Conservation (phyloP, 106 monocot species). For the Dendrobium nobile region DNA sequence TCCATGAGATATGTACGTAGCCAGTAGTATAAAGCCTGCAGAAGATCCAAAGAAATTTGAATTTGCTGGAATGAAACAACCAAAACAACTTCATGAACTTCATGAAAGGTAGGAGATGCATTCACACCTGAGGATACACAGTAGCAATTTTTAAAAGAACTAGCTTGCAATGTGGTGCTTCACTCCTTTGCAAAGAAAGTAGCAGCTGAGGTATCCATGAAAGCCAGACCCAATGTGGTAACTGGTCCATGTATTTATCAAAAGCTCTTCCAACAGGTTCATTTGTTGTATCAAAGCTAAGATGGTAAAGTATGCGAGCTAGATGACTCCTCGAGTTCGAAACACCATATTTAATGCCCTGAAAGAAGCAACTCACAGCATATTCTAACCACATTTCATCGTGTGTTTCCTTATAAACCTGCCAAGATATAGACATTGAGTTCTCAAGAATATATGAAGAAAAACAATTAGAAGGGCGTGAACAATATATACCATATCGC, state of each 20-base stretch:
- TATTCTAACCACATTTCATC: conserved; percentile 96
- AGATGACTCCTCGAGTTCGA: conserved; percentile 93
- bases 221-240: conserved; percentile 99
- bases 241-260: conserved; percentile 91
- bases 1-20: conserved; percentile 98
- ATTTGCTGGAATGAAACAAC: not conserved
- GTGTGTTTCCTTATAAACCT: conserved; percentile 89
- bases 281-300: conserved; percentile 90
- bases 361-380: conserved; percentile 93
- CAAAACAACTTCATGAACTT: not conserved
- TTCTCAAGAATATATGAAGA: not conserved
- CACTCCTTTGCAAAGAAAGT: conserved; percentile 89
- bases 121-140: conserved; percentile 79
- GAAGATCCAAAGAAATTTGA: not conserved
- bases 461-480: not conserved
- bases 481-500: conserved; percentile 69
- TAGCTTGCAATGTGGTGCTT: conserved; percentile 85
- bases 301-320: conserved; percentile 92
- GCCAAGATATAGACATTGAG: conserved; percentile 8
- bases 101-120: not conserved
- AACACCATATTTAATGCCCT: conserved; percentile 91
- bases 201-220: conserved; percentile 97
- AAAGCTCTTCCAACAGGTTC: conserved; percentile 84
- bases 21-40: conserved; percentile 98
- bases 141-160: conserved; percentile 85